phyloP scores from a whole-genome alignment of 305 asterid genomes.

The Solanum chacoense region DNA sequence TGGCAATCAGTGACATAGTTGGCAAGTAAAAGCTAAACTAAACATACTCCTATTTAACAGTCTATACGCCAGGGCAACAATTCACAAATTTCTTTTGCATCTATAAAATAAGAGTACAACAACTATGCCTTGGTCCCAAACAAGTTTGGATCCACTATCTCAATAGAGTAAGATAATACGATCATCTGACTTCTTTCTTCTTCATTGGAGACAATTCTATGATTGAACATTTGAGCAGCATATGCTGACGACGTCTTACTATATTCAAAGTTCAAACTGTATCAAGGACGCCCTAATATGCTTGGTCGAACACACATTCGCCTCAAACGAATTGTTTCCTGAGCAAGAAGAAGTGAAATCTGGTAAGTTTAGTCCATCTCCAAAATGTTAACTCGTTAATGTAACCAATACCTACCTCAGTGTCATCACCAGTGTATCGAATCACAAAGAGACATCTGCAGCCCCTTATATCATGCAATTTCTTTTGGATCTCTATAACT shows the following conservation, averaged over 20 bases:
- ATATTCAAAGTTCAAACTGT: background rate
- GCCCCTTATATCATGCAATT: conserved; percentile 21
- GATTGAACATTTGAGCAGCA: background rate
- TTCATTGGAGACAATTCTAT: background rate
- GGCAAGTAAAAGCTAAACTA: background rate
- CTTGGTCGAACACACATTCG: conserved; percentile 66
- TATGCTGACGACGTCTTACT: background rate
- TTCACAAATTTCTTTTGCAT: background rate
- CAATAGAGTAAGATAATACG: background rate
- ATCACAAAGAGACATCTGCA: conserved; percentile 60
- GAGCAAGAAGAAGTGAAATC: background rate
- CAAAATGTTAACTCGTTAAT: background rate
- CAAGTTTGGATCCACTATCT: background rate
- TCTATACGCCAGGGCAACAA: background rate
- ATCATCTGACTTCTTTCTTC: background rate
- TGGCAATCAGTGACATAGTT: background rate
- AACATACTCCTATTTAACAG: background rate
- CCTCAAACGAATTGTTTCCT: conserved; percentile 71
- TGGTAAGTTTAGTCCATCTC: background rate
- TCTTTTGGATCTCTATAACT: conserved; percentile 38
- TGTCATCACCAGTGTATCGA: conserved; percentile 34
- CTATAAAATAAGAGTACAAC: background rate
- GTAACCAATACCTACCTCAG: conserved; percentile 24
- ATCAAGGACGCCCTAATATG: conserved; percentile 6
- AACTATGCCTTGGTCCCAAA: background rate